These are phyloP conservation scores for Pseudocercospora eumusae DNA, from an alignment of 2,329 filamentous ascomycete species.

Conservation along the genomic window DNA sequence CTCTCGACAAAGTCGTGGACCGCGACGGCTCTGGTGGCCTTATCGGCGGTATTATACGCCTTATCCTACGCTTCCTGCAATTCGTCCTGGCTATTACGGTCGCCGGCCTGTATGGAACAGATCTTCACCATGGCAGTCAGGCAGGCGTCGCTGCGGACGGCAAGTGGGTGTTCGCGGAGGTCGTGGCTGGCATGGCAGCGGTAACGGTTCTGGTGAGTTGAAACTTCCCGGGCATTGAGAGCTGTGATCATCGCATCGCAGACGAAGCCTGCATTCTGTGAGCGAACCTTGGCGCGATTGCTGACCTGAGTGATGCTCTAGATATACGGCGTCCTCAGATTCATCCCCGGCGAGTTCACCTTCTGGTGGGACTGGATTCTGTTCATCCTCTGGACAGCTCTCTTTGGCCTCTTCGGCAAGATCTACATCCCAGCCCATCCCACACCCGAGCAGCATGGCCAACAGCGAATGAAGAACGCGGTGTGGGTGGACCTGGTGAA, in stretches of 20 bases:
- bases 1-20: conserved; percentile 32
- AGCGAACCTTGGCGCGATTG: neutral
- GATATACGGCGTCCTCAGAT: conserved; percentile 65
- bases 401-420: conserved; percentile 81
- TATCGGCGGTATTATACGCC: conserved; percentile 55
- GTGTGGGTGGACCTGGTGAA: conserved; percentile 80
- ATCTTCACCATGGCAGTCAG: conserved; percentile 60
- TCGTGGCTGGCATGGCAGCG: conserved; percentile 66
- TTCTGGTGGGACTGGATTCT: conserved; percentile 69
- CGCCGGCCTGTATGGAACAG: conserved; percentile 73
- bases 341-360: conserved; percentile 48
- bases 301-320: neutral
- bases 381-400: conserved; percentile 74
- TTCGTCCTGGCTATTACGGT: conserved; percentile 76
- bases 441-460: conserved; percentile 53
- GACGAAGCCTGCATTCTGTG: neutral
- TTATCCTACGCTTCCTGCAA: conserved; percentile 70
- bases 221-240: neutral
- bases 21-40: conserved; percentile 34
- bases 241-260: neutral
- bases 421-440: conserved; percentile 73
- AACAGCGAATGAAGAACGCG: conserved; percentile 79
- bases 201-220: conserved; percentile 51
- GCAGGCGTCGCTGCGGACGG: conserved; percentile 57
- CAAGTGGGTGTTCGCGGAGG: conserved; percentile 79